phyloP scores from a whole-genome alignment of 805 yeast species.

The Blastobotrys mokoenaii region DNA sequence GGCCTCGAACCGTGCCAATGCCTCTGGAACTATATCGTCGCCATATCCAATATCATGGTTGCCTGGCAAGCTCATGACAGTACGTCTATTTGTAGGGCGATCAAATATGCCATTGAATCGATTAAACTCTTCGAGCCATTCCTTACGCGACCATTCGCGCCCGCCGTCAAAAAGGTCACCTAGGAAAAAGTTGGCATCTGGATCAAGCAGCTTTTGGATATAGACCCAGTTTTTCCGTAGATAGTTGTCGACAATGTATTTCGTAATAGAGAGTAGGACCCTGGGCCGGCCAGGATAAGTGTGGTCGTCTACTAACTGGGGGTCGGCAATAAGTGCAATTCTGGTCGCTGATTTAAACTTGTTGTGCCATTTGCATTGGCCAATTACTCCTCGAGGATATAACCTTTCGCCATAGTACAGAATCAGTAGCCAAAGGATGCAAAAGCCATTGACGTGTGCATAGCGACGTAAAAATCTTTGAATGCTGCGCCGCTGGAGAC shows the following conservation, averaged over 20 bases:
- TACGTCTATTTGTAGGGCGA: constrained; percentile 36
- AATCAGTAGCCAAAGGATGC: constrained; percentile 34
- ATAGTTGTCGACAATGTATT: constrained; percentile 64
- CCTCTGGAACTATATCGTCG: constrained; percentile 49
- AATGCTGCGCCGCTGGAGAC: neutral
- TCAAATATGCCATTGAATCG: constrained; percentile 67
- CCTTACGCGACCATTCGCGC: constrained; percentile 64
- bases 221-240: constrained; percentile 65
- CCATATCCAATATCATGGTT: constrained; percentile 97
- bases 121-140: constrained; percentile 61
- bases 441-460: constrained; percentile 14
- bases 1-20: constrained; percentile 54
- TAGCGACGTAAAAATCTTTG: too few relatives aligned
- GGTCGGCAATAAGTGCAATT: constrained; percentile 75
- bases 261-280: constrained; percentile 45
- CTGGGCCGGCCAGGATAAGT: constrained; percentile 71
- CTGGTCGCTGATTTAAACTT: constrained; percentile 10
- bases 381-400: constrained; percentile 38
- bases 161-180: constrained; percentile 97
- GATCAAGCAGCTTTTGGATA: constrained; percentile 50
- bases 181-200: constrained; percentile 68
- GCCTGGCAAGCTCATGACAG: constrained; percentile 60
- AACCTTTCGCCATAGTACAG: constrained; percentile 49
- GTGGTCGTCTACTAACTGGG: constrained; percentile 83
- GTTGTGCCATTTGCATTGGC: constrained; percentile 48